Conservation (phyloP, 306 rosid species). For the Herpetospermum pedunculosum region DNA sequence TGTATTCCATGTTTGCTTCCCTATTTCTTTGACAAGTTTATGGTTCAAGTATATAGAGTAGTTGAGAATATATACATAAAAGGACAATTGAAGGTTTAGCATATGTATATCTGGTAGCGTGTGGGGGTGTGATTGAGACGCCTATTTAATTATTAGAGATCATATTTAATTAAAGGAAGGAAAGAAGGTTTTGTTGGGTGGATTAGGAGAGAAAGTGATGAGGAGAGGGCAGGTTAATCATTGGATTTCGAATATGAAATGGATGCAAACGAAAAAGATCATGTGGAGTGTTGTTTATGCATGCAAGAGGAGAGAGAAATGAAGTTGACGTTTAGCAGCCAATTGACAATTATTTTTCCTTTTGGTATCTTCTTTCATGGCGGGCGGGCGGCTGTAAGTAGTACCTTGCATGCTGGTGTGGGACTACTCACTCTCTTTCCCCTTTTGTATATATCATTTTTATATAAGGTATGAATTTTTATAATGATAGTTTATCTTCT, state of each 20-base stretch:
- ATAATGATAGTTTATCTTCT: background rate
- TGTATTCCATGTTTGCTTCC: conserved; percentile 2
- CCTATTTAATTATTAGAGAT: no score
- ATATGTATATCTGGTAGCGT: conserved; percentile 29
- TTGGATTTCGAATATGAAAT: conserved; percentile 6
- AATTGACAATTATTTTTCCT: background rate
- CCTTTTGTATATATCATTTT: background rate
- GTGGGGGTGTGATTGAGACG: no score
- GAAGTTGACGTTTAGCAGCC: conserved; percentile 5
- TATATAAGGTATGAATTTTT: background rate
- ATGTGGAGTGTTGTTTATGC: background rate
- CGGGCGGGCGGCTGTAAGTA: background rate
- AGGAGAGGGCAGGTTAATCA: conserved; percentile 45
- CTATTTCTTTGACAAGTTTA: conserved; percentile 5
- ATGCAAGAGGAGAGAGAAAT: background rate
- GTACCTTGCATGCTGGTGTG: background rate
- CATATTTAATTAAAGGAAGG: conserved; percentile 26
- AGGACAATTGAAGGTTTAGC: conserved; percentile 14
- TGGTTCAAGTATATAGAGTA: conserved; percentile 20
- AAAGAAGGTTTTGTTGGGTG: conserved; percentile 17
- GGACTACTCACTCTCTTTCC: background rate
- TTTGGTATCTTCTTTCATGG: background rate
- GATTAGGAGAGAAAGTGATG: conserved; percentile 26
- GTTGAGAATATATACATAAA: conserved; percentile 24
- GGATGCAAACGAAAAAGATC: background rate